Base-by-base conservation (phyloP, 2,329 filamentous ascomycete species). In the Fusarium sp. region DNA sequence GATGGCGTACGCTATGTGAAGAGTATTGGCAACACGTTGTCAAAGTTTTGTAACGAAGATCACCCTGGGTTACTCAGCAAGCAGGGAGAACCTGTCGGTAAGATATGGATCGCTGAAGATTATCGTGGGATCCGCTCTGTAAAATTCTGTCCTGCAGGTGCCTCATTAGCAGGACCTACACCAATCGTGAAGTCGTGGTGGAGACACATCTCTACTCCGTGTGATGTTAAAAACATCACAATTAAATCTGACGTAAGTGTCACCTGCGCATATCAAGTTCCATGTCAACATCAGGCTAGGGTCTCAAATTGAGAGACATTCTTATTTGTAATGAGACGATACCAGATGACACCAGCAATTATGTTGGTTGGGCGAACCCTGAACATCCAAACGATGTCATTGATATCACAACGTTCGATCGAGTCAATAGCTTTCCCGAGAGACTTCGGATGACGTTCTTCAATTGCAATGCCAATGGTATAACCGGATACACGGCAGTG, bases 81-180 rank as follows among this genome's bases (percentile, higher is more conserved):
- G 11, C 32, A 28, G 21, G 57, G 32, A 8, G 23, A 56, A 18
- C 2, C 43, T 40, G 33, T 63, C 4, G n/a, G 25, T 2, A 71
- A 69, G 53, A 73, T 69, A 28, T 69, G 60, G 49, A 66, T 69
- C n/a, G 57, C 70, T 42, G 68, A 73, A 63, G 49, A 71, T 32
- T 18, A 54, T 43, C 64, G 70, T n/a, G 70, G 68, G n/a, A 69
- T 73, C 7, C 64, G 68, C 3, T 52, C 1, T 53, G 44, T 73
- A 5, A 60, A 49, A 11, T 52, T 71, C 28, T 60, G 47, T 43
- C n/a, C 53, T 38, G 53, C 52, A 53, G 49, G 58, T 37, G 37
- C 43, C 16, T 32, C 18, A 10, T 30, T 72, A 19, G 25, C 28
- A 50, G 64, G 52, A 46, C 60, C 57, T 60, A 42, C 52, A n/a